Evolutionary conservation across 2,329 filamentous ascomycete genomes (phyloP), one percentile per base, ranked within the genome.

Genomic region (Laburnicola sp.): DNA sequence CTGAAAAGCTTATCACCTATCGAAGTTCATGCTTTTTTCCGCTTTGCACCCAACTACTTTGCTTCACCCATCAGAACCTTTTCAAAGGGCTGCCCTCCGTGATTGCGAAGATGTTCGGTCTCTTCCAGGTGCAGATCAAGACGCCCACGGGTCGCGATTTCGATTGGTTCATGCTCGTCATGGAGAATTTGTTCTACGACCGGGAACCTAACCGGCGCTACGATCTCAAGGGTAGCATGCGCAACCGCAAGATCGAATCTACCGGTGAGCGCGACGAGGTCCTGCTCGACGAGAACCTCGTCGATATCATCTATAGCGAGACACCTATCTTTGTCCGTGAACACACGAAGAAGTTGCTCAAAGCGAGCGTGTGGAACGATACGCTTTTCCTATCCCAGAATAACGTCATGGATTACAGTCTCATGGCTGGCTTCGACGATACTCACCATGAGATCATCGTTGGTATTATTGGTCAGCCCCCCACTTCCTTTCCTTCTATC

Each of bases 181-280:
- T 97, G 86, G 94, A 99, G 75, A 99, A 99, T 62, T 77, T 99
- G 11, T 99, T 99, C 72, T 99, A 99, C 68, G 94, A 97, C 69
- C 88, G 94, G 26, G 86, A 85, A 16, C 91, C 92, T 0, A 93
- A 89, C 27, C 86, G 94, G 2, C 74, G 78, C 9, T 80, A 99
- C 69, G 94, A 99, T 69, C 83, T 99, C 54, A 99, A 99, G 71
- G 94, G 94, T 1, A 96, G 91, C 6, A 99, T 99, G 94, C 87
- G 94, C 40, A 99, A 99, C 75, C 90, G 94, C 65, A 97, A 96
- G 71, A 96, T 97, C 39, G 87, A 97, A 68, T 91, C 88, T 26
- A 99, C 94, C 0, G 95, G 94, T 45, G 91, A 97, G 74, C 89
- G 93, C 58, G 94, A 97, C 61, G 94, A 99, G 74, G 94, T 99